These are phyloP conservation scores for Plectosphaerella plurivora DNA, from an alignment of 2,329 filamentous ascomycete genomes.

Conservation along the genomic window DNA sequence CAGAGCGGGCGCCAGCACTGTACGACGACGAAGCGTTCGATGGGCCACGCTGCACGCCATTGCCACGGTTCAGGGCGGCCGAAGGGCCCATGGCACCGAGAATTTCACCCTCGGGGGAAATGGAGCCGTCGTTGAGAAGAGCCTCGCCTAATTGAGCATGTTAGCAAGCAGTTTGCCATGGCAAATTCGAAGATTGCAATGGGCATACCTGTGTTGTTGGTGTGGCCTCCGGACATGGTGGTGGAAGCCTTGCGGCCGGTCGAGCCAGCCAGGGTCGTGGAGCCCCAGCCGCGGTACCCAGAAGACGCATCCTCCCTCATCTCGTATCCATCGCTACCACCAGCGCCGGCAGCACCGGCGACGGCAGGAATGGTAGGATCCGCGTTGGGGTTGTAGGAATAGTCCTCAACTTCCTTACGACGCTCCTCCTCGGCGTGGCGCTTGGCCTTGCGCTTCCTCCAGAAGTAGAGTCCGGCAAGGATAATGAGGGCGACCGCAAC, in stretches of 20 bases:
- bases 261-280: slow-evolving; percentile 62
- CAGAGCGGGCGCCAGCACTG: slow-evolving; percentile 74
- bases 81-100: slow-evolving; percentile 77
- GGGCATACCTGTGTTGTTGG: slow-evolving; percentile 33
- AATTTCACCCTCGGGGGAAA: slow-evolving; percentile 71
- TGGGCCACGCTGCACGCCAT: slow-evolving; percentile 78
- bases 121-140: slow-evolving; percentile 47
- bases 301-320: slow-evolving; percentile 71
- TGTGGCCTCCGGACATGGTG: slow-evolving; percentile 73
- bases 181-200: not conserved
- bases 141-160: slow-evolving; percentile 45
- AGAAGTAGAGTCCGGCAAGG: slow-evolving; percentile 73
- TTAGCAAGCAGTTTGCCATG: not conserved
- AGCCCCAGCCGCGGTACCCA: slow-evolving; percentile 94
- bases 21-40: slow-evolving; percentile 97
- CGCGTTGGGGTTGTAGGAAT: slow-evolving; percentile 95
- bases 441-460: slow-evolving; percentile 81
- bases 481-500: slow-evolving; percentile 80
- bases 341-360: slow-evolving; percentile 32
- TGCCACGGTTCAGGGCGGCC: slow-evolving; percentile 58
- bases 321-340: slow-evolving; percentile 55
- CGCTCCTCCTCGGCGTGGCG: slow-evolving; percentile 83
- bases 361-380: slow-evolving; percentile 69
- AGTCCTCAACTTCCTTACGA: slow-evolving; percentile 95
- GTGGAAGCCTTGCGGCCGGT: slow-evolving; percentile 83